Evolutionary conservation across 2,329 filamentous ascomycete genomes (phyloP).

Genomic region (Graphiopsis chlorocephala): DNA sequence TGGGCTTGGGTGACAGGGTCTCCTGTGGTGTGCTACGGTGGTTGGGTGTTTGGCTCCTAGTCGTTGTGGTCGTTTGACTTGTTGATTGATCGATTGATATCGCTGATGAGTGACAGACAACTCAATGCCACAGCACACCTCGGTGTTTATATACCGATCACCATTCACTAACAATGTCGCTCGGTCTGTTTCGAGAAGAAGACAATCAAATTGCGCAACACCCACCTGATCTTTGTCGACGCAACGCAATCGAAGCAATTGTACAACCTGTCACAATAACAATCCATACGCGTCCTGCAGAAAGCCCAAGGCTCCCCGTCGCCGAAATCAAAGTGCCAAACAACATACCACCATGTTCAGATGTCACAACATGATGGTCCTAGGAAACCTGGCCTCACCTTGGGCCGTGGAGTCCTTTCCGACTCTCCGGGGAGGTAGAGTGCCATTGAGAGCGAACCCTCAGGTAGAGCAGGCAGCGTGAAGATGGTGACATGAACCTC

Average conservation of each 20-base stretch:
- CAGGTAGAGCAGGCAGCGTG: background rate
- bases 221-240: background rate
- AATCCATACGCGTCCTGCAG: background rate
- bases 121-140: background rate
- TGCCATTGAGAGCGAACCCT: background rate
- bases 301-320: background rate
- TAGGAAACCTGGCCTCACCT: background rate
- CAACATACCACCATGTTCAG: background rate
- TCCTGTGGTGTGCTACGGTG: background rate
- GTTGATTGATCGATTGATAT: background rate
- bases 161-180: background rate
- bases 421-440: background rate
- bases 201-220: background rate
- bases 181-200: background rate
- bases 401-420: background rate
- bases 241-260: constrained; percentile 4
- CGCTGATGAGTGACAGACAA: background rate
- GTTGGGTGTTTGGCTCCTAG: background rate
- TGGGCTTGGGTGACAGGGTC: background rate
- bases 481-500: background rate
- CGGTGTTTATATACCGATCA: background rate
- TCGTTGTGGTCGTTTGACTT: background rate
- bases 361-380: background rate
- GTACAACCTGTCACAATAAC: constrained; percentile 3
- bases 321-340: background rate